Percentiles rank a stretch among this genome's conserved stretches.
Conservation (phyloP, 179 eudicot species). For the Heliamphora pulchella region DNA sequence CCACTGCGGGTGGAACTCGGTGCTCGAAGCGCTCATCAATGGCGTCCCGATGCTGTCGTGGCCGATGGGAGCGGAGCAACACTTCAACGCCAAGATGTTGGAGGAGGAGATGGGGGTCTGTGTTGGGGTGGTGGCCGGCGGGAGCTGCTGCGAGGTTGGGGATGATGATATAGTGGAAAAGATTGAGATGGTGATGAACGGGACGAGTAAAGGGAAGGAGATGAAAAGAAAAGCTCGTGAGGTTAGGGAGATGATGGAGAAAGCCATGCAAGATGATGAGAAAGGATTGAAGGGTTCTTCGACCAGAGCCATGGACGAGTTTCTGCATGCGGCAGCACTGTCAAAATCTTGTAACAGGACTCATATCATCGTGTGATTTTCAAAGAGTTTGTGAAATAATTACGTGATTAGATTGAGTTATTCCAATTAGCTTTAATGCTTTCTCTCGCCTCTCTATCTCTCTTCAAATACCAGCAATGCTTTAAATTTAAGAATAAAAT, state of each 20-base stretch:
- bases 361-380: too few species aligned
- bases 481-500: too few species aligned
- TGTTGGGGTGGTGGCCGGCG: slow-evolving; percentile 29
- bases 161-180: slow-evolving; percentile 21
- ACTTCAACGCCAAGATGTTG: slow-evolving; percentile 29
- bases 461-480: too few species aligned
- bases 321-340: neutral
- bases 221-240: slow-evolving; percentile 22
- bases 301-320: neutral
- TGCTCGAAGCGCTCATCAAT: slow-evolving; percentile 23
- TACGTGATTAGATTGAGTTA: too few species aligned
- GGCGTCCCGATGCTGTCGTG: slow-evolving; percentile 37
- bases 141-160: slow-evolving; percentile 17
- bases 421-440: too few species aligned
- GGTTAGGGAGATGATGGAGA: slow-evolving; percentile 16
- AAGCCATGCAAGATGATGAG: slow-evolving; percentile 18
- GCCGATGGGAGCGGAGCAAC: slow-evolving; percentile 38
- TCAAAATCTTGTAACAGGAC: too few species aligned
- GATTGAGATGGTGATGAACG: slow-evolving; percentile 31
- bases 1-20: slow-evolving; percentile 47
- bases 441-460: too few species aligned
- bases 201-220: slow-evolving; percentile 15
- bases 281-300: slow-evolving; percentile 21
- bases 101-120: slow-evolving; percentile 33
- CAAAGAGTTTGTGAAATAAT: too few species aligned